Percentiles rank a stretch among this genome's conserved stretches.
These are phyloP conservation scores for Cryphonectria naterciae DNA, from an alignment of 2,329 filamentous ascomycete species.

Conservation along the genomic window DNA sequence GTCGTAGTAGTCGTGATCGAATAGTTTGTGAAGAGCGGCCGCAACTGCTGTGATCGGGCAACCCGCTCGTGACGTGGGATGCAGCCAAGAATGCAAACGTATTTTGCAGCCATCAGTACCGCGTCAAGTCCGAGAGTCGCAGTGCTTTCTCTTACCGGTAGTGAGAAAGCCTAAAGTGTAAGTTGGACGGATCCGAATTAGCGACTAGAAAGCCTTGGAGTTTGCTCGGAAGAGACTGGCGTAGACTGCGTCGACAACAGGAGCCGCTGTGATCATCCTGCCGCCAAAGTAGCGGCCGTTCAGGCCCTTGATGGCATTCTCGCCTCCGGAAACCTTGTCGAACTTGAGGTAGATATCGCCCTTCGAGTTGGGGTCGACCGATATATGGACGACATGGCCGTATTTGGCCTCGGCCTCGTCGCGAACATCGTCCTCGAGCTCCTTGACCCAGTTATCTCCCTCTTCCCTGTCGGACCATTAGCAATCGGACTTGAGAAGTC, in stretches of 20 bases:
- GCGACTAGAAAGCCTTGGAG: constrained; percentile 76
- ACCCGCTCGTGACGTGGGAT: not conserved
- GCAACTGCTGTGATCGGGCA: too few relatives aligned
- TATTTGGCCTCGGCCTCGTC: constrained; percentile 94
- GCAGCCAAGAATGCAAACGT: constrained; percentile 12
- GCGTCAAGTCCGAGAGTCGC: constrained; percentile 25
- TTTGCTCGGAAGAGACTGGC: constrained; percentile 86
- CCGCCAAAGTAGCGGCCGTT: constrained; percentile 97
- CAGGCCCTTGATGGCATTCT: constrained; percentile 96
- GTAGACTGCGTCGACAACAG: constrained; percentile 98
- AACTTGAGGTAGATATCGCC: constrained; percentile 99
- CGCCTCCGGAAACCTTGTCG: constrained; percentile 89
- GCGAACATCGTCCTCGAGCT: constrained; percentile 91
- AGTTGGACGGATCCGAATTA: constrained; percentile 55
- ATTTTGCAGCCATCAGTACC: constrained; percentile 31
- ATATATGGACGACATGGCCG: constrained; percentile 96
- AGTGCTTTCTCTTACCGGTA: constrained; percentile 32
- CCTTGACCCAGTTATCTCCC: constrained; percentile 86
- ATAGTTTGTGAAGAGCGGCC: not conserved
- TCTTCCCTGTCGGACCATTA: constrained; percentile 69
- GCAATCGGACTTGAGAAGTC: constrained; percentile 26
- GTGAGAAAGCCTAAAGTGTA: constrained; percentile 52
- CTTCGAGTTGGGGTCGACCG: constrained; percentile 88
- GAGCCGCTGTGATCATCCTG: constrained; percentile 88
- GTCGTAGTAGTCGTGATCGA: not conserved